phyloP scores from a whole-genome alignment of 2,329 filamentous ascomycete genomes.

The Helotiales sp. region DNA sequence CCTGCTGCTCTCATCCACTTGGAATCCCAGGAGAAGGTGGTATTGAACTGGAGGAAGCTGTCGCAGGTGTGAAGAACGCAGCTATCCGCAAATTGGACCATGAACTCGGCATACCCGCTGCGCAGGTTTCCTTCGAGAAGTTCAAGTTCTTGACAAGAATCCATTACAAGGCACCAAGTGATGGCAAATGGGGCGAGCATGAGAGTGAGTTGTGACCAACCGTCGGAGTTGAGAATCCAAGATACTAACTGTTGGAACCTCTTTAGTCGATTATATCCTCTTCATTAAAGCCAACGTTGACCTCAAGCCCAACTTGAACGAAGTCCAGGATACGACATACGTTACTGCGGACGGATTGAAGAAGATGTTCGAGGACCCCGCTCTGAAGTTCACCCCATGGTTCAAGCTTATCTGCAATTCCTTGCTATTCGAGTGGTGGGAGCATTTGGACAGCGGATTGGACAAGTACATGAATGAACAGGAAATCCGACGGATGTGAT shows the following conservation, averaged over 20 bases:
- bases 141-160: constrained; percentile 96
- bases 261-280: constrained; percentile 91
- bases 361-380: constrained; percentile 80
- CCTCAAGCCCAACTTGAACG: constrained; percentile 81
- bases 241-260: constrained; percentile 23
- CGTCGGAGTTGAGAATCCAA: neutral
- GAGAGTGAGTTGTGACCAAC: constrained; percentile 71
- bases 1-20: constrained; percentile 96
- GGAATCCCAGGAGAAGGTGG: constrained; percentile 92
- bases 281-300: constrained; percentile 97
- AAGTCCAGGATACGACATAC: constrained; percentile 84
- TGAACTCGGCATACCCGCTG: constrained; percentile 87
- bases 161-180: constrained; percentile 96
- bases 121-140: constrained; percentile 87
- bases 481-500: constrained; percentile 82
- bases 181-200: constrained; percentile 98
- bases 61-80: constrained; percentile 87
- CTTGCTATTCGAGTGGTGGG: constrained; percentile 98
- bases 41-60: constrained; percentile 75
- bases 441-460: constrained; percentile 77
- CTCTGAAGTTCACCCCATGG: constrained; percentile 92
- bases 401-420: constrained; percentile 99
- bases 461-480: constrained; percentile 87
- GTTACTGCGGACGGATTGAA: constrained; percentile 83
- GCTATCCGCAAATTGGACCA: constrained; percentile 93